Evolutionary conservation across 345 rosid species (phyloP).

Genomic region (Aquilaria yunnanensis): DNA sequence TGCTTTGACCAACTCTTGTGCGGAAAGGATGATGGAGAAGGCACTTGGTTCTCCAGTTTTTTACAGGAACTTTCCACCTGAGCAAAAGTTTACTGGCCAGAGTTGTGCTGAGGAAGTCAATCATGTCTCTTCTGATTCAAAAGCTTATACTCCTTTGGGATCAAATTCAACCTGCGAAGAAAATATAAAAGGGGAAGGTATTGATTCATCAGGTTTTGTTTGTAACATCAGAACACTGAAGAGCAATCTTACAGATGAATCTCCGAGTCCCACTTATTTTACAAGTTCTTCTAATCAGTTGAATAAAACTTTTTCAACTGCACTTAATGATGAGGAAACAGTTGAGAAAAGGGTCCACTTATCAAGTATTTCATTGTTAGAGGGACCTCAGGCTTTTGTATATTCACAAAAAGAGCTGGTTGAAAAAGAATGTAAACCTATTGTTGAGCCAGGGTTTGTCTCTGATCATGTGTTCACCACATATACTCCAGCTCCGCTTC

Average conservation of each 20-base stretch:
- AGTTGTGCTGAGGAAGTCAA: no score
- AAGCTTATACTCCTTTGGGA: no score
- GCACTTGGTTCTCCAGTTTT: slow-evolving; percentile 4
- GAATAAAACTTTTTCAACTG: slow-evolving; percentile 2
- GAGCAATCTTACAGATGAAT: slow-evolving; percentile 7
- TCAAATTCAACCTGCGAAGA: no score
- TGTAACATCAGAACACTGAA: neutral
- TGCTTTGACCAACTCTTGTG: no score
- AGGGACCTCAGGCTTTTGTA: slow-evolving; percentile 7
- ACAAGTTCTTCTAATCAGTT: slow-evolving; percentile 8
- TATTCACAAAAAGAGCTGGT: slow-evolving; percentile 14
- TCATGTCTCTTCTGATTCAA: no score
- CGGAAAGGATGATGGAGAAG: neutral
- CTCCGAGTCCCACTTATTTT: slow-evolving; percentile 11
- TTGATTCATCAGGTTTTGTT: no score
- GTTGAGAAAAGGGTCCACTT: slow-evolving; percentile 15
- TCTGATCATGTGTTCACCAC: slow-evolving; percentile 12
- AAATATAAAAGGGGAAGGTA: no score
- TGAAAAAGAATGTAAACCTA: slow-evolving; percentile 8
- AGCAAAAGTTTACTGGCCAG: neutral
- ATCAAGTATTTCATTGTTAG: slow-evolving; percentile 14
- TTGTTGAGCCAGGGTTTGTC: slow-evolving; percentile 11
- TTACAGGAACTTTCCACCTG: neutral
- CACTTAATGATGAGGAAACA: slow-evolving; percentile 7
- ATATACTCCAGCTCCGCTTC: slow-evolving; percentile 6